Evolutionary conservation across 495 filamentous ascomycete genomes (phyloP), one percentile per base, ranked within the genome.

Genomic region (Aspergillus haitiensis): DNA sequence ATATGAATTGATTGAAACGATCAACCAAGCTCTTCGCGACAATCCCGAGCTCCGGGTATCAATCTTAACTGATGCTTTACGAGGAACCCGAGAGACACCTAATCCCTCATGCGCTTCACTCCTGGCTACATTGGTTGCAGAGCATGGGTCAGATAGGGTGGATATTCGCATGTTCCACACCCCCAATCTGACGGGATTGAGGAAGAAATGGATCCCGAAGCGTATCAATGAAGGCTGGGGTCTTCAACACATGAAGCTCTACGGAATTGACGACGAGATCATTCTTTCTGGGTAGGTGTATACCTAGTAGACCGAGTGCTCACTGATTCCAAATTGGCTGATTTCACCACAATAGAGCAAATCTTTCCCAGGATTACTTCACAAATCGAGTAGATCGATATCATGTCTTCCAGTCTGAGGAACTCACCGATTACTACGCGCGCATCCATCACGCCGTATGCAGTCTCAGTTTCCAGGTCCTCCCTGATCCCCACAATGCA

Each of bases 141-240:
- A 96, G 64, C 93, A 96, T 74, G 94, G 93, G 1, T 67, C 87
- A 21, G 86, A 90, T 2, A 82, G 93, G n/a, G 90, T 98, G 45
- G 91, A 98, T 62, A 85, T 99, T 61, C 88, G 92, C 51, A 92
- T 98, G 91, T 98, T 92, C 72, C 94, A 99, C 74, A 98, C 95
- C 1, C 95, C 94, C 2, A 99, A 98, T 64, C 75, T 99, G 33
- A 97, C 89, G 0, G 95, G 94, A 0, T 62, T 93, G 46, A 83
- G 86, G 48, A 98, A 98, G 78, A 85, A 84, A 64, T 70, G 89
- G 63, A 82, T 98, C 45, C 94, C 94, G 3, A 87, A 85, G 62
- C 83, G 94, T 9, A 91, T 98, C 68, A 99, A 99, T 65, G 94
- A 99, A 71, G 94, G 94, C 37, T 99, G 94, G 93, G 94, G 94